Evolutionary conservation across 805 yeast species (phyloP), one percentile per base, ranked within the genome.

Genomic region (Hanseniaspora opuntiae): DNA sequence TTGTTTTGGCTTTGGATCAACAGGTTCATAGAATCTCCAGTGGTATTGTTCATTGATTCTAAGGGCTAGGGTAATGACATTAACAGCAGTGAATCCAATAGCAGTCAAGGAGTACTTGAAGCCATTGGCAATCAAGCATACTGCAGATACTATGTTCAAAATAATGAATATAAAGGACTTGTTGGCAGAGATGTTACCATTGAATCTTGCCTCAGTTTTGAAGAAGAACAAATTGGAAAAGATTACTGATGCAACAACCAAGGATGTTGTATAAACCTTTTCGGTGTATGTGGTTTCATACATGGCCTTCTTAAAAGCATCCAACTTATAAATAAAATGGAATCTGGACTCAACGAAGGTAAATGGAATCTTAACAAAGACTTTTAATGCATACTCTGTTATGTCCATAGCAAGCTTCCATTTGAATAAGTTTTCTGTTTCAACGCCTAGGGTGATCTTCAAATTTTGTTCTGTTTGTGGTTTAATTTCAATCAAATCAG

Each of bases 131-230:
- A 70, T 30, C 44, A 71, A 57, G 50, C 70, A 71, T 10, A 69
- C 53, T 55, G 70, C 60, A n/a, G 71, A 68, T 39, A 71, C 66
- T 7, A 63, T 50, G 56, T 71, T 73, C 63, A 70, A 71, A 22
- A 69, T 57, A 22, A 72, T 71, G 19, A 70, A 56, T 30, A 71
- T 67, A 1, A 71, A 62, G 35, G 72, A 65, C 36, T 69, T 68
- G 39, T 71, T 66, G 44, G 69, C 65, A 39, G 73, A 73, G 45
- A 68, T 65, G 40, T 67, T 68, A 55, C 70, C 70, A 59, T 67
- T 68, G 22, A 53, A 42, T 53, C 53, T 48, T 10, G 56, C 56
- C 48, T 53, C 56, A 10, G 30, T 36, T 42, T 37, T 71, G 61
- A 71, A 71, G 2, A 74, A 74, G 41, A 71, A 60, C 47, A 71